Conservation (phyloP, 345 rosid genomes). For the Eucalyptus pauciflora region DNA sequence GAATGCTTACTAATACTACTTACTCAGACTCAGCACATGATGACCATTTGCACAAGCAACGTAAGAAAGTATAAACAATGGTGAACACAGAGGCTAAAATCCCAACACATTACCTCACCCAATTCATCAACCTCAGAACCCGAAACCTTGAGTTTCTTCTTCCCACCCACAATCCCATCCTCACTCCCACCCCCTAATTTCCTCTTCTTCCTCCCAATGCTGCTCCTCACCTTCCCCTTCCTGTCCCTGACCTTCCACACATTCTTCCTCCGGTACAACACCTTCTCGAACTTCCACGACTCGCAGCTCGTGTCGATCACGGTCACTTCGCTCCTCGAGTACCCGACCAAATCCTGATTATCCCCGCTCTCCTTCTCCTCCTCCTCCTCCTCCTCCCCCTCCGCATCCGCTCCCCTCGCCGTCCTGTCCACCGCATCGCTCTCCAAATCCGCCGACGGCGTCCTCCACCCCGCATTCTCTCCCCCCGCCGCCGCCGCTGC, state of each 20-base stretch:
- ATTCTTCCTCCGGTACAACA: slow-evolving; percentile 60
- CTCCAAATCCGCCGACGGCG: neutral
- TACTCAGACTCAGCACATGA: neutral
- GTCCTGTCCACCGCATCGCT: slow-evolving; percentile 12
- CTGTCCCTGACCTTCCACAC: slow-evolving; percentile 85
- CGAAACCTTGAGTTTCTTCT: slow-evolving; percentile 16
- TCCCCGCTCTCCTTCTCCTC: slow-evolving; percentile 14
- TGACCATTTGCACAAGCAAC: neutral
- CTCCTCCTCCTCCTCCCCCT: neutral
- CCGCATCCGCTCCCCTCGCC: neutral
- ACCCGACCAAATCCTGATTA: slow-evolving; percentile 57
- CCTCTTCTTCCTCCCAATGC: slow-evolving; percentile 48
- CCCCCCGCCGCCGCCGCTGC: neutral
- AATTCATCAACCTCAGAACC: neutral
- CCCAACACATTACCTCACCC: neutral
- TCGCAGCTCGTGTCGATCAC: slow-evolving; percentile 80
- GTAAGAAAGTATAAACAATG: neutral
- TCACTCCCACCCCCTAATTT: slow-evolving; percentile 13
- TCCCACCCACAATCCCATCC: slow-evolving; percentile 3
- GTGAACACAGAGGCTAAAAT: fast-evolving
- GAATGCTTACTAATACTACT: neutral
- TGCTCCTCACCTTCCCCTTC: slow-evolving; percentile 46
- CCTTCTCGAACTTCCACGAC: slow-evolving; percentile 82
- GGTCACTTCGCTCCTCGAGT: slow-evolving; percentile 88
- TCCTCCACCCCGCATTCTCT: slow-evolving; percentile 11